Evolutionary conservation across 2,329 filamentous ascomycete genomes (phyloP), one percentile per base, ranked within the genome.

Genomic region (Microcyclosporella mali): DNA sequence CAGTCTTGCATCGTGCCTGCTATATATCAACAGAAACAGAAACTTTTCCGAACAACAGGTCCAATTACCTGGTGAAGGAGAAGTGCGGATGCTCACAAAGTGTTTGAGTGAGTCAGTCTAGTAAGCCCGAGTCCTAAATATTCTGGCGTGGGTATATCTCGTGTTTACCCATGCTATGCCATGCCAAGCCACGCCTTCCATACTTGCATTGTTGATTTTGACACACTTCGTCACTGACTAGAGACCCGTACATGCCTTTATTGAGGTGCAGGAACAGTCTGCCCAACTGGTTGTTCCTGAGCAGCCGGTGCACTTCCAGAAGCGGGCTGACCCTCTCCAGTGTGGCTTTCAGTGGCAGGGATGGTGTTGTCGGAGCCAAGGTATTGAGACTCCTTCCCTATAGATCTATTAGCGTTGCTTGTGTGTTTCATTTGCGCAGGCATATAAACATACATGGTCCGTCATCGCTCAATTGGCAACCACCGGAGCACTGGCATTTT

Each of bases 381-480:
- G 73, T 76, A 89, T 67, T 84, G 65, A 19, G 75, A 58, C 49
- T 90, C 85, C 56, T 77, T 76, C 92, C 60, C 60, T 62, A 37
- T 46, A 37, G 17, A 25, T 25, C 9, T 25, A 9, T 25, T 25
- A 25, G 21, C 21, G 9, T 25, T 25, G 9, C 9, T 11, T n/a
- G 2, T 19, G 39, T 25, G 21, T 25, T 9, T 9, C 6, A 25
- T 25, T 25, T 25, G 6, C 21, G 9, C 21, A n/a, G 21, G 21
- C 21, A 25, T 9, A 25, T 17, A 12, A 32, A 59, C 59, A 56
- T 55, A 63, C 92, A 98, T 40, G 92, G 92, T 40, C 92, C 92
- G 49, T 81, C 81, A 65, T 98, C 89, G 68, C 87, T 94, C 59
- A 94, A 70, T 66, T 78, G 71, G 69, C 92, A 98, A 49, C 88